Evolutionary conservation across 2,329 filamentous ascomycete species (phyloP), one percentile per base, ranked within the genome.

Genomic region (Ceratocystiopsis minuta): DNA sequence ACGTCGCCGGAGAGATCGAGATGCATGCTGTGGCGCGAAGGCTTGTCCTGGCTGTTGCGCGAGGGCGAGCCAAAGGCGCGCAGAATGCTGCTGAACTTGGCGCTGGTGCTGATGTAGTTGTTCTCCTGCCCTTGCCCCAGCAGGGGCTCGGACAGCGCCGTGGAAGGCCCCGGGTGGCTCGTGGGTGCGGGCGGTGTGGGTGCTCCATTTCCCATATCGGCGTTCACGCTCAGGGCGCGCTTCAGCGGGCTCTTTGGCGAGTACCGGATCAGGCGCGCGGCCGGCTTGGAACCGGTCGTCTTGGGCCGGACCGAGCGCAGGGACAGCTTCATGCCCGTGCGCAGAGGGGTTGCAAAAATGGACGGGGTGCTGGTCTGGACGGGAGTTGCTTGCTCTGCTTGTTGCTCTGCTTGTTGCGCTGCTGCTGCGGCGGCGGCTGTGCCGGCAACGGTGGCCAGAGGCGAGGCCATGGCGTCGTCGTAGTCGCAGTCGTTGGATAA

Each of bases 221-320:
- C 66, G 32, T 77, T 75, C 52, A 78, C 69, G 54, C 68, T 80
- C 45, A 94, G 66, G 37, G 74, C 79, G 54, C 85, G 79, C 56
- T 87, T 83, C 41, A 82, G 67, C 11, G 88, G 86, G 56, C 84
- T 92, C 57, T 78, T 81, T 3, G 82, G 80, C 37, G 82, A 86
- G 17, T 75, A 77, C 49, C 80, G 76, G 24, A 28, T 28, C 28
- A 66, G 61, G 47, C 82, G 75, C 36, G 75, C 68, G 33, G 70
- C 63, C 3, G 72, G 67, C 34, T 68, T 62, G 15, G 63, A 55
- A 16, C 63, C 64, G 42, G 72, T 66, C 45, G 71, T 75, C 42
- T 70, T 65, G 37, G 75, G 69, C 49, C 75, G 74, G 17, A 69
- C 68, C 5, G 77, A 76, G 43, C 75, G 69, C 43, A 78, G 61